These are phyloP conservation scores for Lumnitzera littorea DNA, from an alignment of 345 rosid species.

Conservation along the genomic window DNA sequence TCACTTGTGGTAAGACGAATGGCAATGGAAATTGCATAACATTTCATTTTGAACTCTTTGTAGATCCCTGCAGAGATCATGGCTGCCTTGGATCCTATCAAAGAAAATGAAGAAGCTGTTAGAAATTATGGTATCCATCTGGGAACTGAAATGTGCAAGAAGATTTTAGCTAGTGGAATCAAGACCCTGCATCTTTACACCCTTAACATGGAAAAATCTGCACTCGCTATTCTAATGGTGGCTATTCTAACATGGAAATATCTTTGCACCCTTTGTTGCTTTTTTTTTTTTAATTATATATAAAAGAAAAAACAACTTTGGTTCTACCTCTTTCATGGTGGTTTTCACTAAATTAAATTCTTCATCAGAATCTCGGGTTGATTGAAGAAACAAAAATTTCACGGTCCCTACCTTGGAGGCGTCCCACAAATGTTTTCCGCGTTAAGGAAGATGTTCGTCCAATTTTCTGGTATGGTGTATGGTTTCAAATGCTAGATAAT, in stretches of 20 bases:
- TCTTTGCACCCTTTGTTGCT: neutral
- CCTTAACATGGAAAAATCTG: conserved; percentile 92
- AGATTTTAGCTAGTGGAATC: conserved; percentile 86
- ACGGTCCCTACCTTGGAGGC: conserved; percentile 89
- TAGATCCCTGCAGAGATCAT: conserved; percentile 80
- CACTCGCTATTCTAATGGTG: conserved; percentile 79
- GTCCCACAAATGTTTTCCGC: conserved; percentile 84
- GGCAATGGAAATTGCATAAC: too few relatives aligned
- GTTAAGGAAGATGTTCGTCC: conserved; percentile 93
- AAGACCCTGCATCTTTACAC: conserved; percentile 85
- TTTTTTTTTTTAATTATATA: neutral
- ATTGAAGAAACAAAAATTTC: conserved; percentile 83
- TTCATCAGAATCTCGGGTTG: conserved; percentile 79
- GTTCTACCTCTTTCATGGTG: neutral
- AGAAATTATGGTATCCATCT: conserved; percentile 86
- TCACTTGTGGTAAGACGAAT: too few relatives aligned
- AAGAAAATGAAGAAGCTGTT: conserved; percentile 97
- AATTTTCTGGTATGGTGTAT: conserved; percentile 68
- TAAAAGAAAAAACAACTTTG: neutral
- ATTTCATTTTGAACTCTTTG: neutral
- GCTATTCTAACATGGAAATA: too few relatives aligned
- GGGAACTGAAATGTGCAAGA: conserved; percentile 96
- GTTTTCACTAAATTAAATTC: conserved; percentile 20
- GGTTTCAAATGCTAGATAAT: neutral
- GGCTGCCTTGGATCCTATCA: conserved; percentile 90